Conservation (phyloP, 768 basidiomycete genomes). For the Pisolithus microcarpus region DNA sequence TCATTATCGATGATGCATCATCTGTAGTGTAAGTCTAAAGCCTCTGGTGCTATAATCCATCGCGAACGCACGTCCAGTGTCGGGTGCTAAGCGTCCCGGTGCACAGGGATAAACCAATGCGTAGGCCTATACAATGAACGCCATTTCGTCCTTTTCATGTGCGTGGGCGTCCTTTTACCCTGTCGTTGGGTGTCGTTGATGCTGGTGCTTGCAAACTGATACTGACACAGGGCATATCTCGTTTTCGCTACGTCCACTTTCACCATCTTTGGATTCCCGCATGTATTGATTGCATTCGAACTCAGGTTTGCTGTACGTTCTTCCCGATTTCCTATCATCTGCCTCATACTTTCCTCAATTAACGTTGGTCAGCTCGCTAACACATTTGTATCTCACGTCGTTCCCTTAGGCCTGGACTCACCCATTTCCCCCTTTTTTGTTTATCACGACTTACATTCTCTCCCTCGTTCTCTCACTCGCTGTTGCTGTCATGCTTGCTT, state of each 20-base stretch:
- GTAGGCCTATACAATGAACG: conserved; percentile 94
- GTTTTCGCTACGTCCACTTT: conserved; percentile 62
- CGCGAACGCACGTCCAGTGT: not conserved
- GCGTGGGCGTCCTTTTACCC: conserved; percentile 16
- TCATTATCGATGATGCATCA: conserved; percentile 1
- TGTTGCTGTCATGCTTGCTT: conserved; percentile 63
- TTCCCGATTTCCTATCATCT: too few species aligned
- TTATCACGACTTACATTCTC: conserved; percentile 72
- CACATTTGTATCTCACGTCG: too few species aligned
- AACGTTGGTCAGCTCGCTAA: too few species aligned
- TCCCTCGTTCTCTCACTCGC: conserved; percentile 68
- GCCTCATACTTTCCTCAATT: too few species aligned
- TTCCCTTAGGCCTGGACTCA: conserved; percentile 44
- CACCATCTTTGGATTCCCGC: conserved; percentile 53
- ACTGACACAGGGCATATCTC: conserved; percentile 66
- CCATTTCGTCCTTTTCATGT: conserved; percentile 95
- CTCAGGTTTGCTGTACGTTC: conserved; percentile 38
- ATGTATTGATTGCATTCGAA: conserved; percentile 53
- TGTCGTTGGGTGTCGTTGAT: not conserved
- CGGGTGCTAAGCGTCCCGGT: not conserved
- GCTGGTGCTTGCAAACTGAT: not conserved
- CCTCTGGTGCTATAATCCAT: not conserved
- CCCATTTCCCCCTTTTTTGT: conserved; percentile 58
- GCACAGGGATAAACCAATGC: conserved; percentile 91
- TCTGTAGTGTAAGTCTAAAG: conserved; percentile 33